Percentiles rank a stretch among this genome's conserved stretches.
phyloP scores from a whole-genome alignment of 345 rosid species.

The Pugionium cornutum region DNA sequence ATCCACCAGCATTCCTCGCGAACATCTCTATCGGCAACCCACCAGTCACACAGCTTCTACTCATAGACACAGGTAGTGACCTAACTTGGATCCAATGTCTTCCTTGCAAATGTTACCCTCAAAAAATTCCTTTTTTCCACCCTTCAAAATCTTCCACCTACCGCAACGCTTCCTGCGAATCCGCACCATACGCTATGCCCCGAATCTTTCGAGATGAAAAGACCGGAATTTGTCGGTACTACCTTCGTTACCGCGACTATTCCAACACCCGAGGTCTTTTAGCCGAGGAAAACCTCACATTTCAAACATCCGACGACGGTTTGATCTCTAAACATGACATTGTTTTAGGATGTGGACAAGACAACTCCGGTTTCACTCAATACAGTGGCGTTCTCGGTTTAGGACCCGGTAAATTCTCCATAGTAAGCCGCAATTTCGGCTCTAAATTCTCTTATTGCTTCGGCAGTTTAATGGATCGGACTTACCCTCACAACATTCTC shows the following conservation, averaged over 20 bases:
- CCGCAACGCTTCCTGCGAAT: conserved; percentile 31
- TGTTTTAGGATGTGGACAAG: conserved; percentile 36
- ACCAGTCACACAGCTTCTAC: conserved; percentile 29
- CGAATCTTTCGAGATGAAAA: conserved; percentile 11
- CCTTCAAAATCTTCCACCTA: conserved; percentile 41
- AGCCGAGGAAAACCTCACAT: conserved; percentile 37
- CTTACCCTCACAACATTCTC: conserved; percentile 30
- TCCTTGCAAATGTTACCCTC: conserved; percentile 40
- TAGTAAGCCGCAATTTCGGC: conserved; percentile 28
- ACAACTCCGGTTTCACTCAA: conserved; percentile 30
- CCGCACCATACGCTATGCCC: conserved; percentile 34
- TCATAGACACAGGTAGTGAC: conserved; percentile 40
- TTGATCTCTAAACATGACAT: conserved; percentile 7
- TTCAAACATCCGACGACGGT: conserved; percentile 39
- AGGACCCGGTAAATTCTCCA: conserved; percentile 40
- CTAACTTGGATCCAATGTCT: conserved; percentile 41
- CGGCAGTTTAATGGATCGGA: conserved; percentile 22
- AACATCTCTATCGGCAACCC: conserved; percentile 39
- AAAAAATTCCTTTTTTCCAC: conserved; percentile 17
- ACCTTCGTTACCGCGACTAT: conserved; percentile 30
- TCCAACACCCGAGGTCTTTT: conserved; percentile 30
- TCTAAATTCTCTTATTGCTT: conserved; percentile 40
- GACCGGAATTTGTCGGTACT: conserved; percentile 31
- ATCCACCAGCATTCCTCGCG: conserved; percentile 35
- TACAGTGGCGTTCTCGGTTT: conserved; percentile 41